phyloP scores from a whole-genome alignment of 2,329 filamentous ascomycete genomes.

The Aspergillus sergii region DNA sequence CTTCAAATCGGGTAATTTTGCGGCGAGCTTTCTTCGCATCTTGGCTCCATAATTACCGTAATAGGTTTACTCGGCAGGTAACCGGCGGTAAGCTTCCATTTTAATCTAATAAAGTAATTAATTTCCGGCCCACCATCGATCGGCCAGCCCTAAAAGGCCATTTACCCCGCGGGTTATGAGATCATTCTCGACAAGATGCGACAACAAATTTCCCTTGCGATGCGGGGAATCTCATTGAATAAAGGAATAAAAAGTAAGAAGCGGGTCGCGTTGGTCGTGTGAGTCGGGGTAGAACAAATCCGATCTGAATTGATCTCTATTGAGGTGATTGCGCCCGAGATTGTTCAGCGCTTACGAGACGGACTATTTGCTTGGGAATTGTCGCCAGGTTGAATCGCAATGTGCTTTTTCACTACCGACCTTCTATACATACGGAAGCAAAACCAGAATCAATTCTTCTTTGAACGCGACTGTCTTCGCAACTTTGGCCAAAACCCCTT shows the following conservation, averaged over 20 bases:
- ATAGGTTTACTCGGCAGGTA: rapidly evolving
- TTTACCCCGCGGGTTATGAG: not conserved
- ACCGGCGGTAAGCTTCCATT: rapidly evolving
- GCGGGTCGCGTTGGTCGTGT: not conserved
- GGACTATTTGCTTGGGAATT: not conserved
- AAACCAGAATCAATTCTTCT: not conserved
- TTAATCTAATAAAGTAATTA: rapidly evolving
- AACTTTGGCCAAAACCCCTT: conserved; percentile 10
- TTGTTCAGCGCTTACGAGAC: not conserved
- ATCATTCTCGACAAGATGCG: not conserved
- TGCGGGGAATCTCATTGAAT: not conserved
- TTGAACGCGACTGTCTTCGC: not conserved
- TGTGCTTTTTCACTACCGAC: not conserved
- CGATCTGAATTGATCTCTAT: not conserved
- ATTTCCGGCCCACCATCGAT: not conserved
- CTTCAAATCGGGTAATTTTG: not conserved
- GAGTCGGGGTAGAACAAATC: not conserved
- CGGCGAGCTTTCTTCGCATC: not conserved
- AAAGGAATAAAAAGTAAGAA: not conserved
- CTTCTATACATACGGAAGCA: not conserved
- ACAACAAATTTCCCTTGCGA: not conserved
- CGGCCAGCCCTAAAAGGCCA: not conserved
- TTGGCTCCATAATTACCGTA: rapidly evolving
- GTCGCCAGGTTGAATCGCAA: not conserved
- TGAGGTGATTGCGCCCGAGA: not conserved